A percentile compares a stretch with the other conserved stretches of the same genome.
phyloP scores from a whole-genome alignment of 139 green algal species.

The Trebouxia sp. region DNA sequence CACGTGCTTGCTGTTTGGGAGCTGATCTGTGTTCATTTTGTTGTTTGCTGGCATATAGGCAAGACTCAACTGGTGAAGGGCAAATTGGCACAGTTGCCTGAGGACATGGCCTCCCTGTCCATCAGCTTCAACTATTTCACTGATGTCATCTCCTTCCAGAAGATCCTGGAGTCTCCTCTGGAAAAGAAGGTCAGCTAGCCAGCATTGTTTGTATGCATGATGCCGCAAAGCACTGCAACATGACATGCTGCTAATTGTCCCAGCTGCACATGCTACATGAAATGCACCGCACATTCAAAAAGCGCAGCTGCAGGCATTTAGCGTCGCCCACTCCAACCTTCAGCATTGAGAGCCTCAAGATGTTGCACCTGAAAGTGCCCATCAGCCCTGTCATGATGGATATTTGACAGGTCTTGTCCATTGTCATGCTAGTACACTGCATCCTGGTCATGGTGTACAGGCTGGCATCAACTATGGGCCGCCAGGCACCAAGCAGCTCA shows the following conservation, averaged over 20 bases:
- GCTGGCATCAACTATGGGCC: conserved; percentile 83
- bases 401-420: too few relatives aligned
- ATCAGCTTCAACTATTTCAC: conserved; percentile 94
- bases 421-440: too few relatives aligned
- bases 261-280: too few relatives aligned
- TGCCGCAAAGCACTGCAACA: neutral
- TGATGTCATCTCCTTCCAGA: conserved; percentile 65
- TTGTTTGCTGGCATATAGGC: conserved; percentile 35
- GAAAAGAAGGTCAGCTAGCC: conserved; percentile 83
- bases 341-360: too few relatives aligned
- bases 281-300: too few relatives aligned
- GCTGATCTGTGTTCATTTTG: too few relatives aligned
- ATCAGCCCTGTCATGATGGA: too few relatives aligned
- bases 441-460: neutral
- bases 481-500: conserved; percentile 80
- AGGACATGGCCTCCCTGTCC: conserved; percentile 71
- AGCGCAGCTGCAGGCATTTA: too few relatives aligned
- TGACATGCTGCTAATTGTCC: neutral
- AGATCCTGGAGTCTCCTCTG: conserved; percentile 80
- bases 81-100: conserved; percentile 70
- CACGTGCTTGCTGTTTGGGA: too few relatives aligned
- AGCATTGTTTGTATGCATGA: neutral
- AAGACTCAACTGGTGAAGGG: conserved; percentile 93
- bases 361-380: too few relatives aligned
- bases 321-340: too few relatives aligned